Evolutionary conservation across 805 yeast genomes (phyloP).

Genomic region (Ogataea glucozyma): DNA sequence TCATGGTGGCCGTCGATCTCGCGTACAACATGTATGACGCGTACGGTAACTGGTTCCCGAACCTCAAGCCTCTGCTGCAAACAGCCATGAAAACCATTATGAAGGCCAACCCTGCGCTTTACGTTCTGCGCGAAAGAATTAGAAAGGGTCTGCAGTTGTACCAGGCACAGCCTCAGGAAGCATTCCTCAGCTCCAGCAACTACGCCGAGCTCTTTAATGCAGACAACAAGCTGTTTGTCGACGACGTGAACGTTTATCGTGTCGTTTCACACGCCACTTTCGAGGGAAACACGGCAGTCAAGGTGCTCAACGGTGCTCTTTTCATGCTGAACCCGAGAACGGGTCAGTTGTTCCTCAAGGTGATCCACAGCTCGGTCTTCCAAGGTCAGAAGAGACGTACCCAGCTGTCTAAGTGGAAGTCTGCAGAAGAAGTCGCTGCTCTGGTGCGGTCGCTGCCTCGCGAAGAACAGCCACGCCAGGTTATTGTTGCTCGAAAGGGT

Average conservation of each 20-base stretch:
- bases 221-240: constrained; percentile 83
- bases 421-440: constrained; percentile 97
- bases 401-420: constrained; percentile 95
- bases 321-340: constrained; percentile 87
- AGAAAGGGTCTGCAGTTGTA: constrained; percentile 92
- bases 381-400: constrained; percentile 94
- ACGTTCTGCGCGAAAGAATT: constrained; percentile 88
- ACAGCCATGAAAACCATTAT: constrained; percentile 90
- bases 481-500: constrained; percentile 87
- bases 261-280: constrained; percentile 88
- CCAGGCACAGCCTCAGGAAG: constrained; percentile 91
- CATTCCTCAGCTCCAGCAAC: constrained; percentile 83
- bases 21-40: constrained; percentile 97
- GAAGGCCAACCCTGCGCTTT: constrained; percentile 92
- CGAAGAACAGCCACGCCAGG: constrained; percentile 93
- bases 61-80: constrained; percentile 84
- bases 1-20: constrained; percentile 85
- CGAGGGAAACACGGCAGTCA: constrained; percentile 90
- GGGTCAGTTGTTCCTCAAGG: constrained; percentile 85
- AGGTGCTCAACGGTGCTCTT: constrained; percentile 90
- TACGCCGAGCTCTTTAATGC: constrained; percentile 86
- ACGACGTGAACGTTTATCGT: constrained; percentile 92
- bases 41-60: constrained; percentile 97
- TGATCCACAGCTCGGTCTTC: constrained; percentile 94
- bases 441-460: constrained; percentile 82